Base-by-base conservation (phyloP, 2,329 filamentous ascomycete species). In the Epichloe coenophiala region DNA sequence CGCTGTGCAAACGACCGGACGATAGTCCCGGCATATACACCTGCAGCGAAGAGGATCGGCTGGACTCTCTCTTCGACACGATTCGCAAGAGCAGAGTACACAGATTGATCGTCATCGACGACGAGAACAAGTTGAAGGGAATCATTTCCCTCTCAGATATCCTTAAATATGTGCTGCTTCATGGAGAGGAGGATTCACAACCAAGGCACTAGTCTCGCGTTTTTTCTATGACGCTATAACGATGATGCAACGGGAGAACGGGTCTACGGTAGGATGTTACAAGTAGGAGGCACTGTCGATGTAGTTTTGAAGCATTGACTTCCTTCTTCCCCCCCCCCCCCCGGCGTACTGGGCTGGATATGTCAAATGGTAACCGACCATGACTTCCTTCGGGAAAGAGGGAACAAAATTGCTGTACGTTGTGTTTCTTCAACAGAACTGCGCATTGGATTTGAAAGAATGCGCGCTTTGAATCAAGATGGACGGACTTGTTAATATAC, bases 21-120 rank as follows among this genome's bases (percentile, higher is more conserved):
- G 91, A 96, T 59, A 96, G 95, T 61, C 85, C 89, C 1, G 93
- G 94, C 42, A 97, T 98, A 56, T 97, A 96, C 68, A 97, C 91
- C 0, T 98, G 93, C 71, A 88, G 84, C 44, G 77, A 93, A 55
- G 84, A 94, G 55, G 93, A 98, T 67, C 83, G 90, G 50, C 77
- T 98, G 47, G 91, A 95, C 64, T 91, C 90, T 11, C 93, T 98
- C 58, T 97, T 97, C 65, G 90, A 96, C 66, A 97, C 93, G 1
- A 87, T 98, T 58, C 86, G 91, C 58, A 94, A 91, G 70, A 95
- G 90, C 44, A 80, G 94, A 54, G 91, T 98, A 31, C 93, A 98
- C 68, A 80, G 93, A 55, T 75, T 98, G 56, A 84, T 97, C 51
- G 85, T 98, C 46, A 87, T 98, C 52, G 90, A 98, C 66, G 89